Base-by-base conservation (phyloP, 805 yeast genomes). In the Wickerhamiella cacticola region DNA sequence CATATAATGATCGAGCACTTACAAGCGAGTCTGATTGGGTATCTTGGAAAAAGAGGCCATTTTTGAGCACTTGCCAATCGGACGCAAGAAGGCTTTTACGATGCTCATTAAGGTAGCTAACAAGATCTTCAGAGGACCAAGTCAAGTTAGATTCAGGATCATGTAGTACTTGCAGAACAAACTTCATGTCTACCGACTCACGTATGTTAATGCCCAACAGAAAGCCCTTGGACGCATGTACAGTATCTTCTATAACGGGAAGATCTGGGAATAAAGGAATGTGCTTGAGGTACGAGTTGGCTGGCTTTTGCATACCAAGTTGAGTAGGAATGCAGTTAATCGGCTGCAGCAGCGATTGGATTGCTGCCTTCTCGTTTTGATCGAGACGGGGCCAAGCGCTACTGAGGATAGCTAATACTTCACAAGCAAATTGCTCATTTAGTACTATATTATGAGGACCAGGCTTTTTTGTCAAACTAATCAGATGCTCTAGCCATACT, bases 181-280 rank as follows among this genome's bases (percentile, higher is more conserved):
- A 58, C 16, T 57, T 55, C 60, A 67, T 59, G 44, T 66, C 69
- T 13, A 67, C 61, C 1, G 70, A 64, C 50, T 63, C 62, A 23
- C 71, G 59, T 12, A 67, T 55, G 1, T 68, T 68, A 1, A 67
- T 45, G 10, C 48, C 54, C 4, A 52, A 45, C 24, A 67, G 53
- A 50, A 66, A 51, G 19, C 50, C 31, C 3, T 47, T 52, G 2
- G 60, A 51, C 19, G 54, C 53, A 10, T 40, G 46, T 13, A 60
- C 35, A 16, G 40, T 35, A 3, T 45, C 50, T 2, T 44, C 45
- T 8, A 60, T 57, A 3, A 67, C 63, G 1, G 71, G 69, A 19
- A 67, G 49, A 41, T 61, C 53, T 0, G 69, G 68, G 50, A 67
- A 67, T 31, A 67, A 53, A 7, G 58, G 56, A 12, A 66, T 61